Percentiles rank a stretch among this genome's conserved stretches.
Evolutionary conservation across 2,329 filamentous ascomycete genomes (phyloP).

Genomic region (Alternaria burnsii): DNA sequence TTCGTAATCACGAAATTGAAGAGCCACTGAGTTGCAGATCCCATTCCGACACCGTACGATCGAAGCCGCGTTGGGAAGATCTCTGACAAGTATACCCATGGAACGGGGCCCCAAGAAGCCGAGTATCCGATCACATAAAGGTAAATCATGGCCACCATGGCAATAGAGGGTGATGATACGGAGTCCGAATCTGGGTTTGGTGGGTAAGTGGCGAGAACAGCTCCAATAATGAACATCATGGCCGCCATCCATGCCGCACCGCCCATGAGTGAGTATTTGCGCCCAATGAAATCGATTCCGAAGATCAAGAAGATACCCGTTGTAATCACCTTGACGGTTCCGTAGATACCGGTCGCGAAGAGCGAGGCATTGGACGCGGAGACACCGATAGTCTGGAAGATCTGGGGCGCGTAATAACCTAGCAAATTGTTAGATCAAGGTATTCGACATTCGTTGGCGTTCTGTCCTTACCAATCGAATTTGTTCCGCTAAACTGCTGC

Average conservation of each 20-base stretch:
- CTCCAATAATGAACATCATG: conserved; percentile 72
- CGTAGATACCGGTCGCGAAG: conserved; percentile 63
- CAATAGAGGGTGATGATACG: conserved; percentile 62
- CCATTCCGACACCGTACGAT: conserved; percentile 72
- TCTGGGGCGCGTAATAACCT: conserved; percentile 74
- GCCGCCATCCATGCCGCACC: conserved; percentile 69
- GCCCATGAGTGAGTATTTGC: conserved; percentile 70
- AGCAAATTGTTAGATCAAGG: conserved; percentile 38
- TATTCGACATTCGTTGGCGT: not conserved
- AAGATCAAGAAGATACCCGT: conserved; percentile 75
- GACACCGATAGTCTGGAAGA: conserved; percentile 73
- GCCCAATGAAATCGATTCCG: conserved; percentile 71
- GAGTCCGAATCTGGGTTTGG: conserved; percentile 22
- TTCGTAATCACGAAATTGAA: conserved; percentile 71
- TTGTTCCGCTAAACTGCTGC: conserved; percentile 81
- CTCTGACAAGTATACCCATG: conserved; percentile 77
- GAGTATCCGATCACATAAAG: conserved; percentile 78
- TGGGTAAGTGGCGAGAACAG: conserved; percentile 61
- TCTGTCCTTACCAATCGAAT: conserved; percentile 61
- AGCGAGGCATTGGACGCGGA: conserved; percentile 49
- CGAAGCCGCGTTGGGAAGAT: conserved; percentile 77
- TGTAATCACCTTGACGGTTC: conserved; percentile 75
- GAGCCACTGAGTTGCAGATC: conserved; percentile 76
- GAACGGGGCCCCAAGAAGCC: conserved; percentile 74
- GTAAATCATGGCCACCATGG: conserved; percentile 76